Evolutionary conservation across 805 yeast species (phyloP).

Genomic region (Pichia insulana): DNA sequence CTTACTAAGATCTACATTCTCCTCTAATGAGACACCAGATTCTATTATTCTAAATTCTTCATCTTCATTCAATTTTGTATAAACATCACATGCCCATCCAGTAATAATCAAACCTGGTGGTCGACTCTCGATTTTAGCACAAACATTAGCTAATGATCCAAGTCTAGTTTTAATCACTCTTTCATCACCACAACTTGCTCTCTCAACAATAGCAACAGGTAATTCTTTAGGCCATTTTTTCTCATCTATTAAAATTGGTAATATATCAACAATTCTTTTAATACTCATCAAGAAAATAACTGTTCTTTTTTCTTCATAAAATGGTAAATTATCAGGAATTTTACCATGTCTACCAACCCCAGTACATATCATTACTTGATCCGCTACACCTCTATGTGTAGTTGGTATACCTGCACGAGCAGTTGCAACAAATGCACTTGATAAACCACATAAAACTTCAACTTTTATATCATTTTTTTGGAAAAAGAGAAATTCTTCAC

Average conservation of each 20-base stretch:
- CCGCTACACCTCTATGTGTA: constrained; percentile 86
- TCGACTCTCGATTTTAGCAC: constrained; percentile 69
- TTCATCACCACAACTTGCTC: constrained; percentile 93
- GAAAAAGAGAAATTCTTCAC: constrained; percentile 79
- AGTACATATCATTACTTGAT: constrained; percentile 86
- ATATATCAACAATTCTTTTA: constrained; percentile 58
- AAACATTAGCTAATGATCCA: constrained; percentile 58
- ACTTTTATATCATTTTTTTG: constrained; percentile 60
- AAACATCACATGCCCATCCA: constrained; percentile 59
- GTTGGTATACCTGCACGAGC: constrained; percentile 77
- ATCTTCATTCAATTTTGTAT: constrained; percentile 14
- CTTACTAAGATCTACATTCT: constrained; percentile 9
- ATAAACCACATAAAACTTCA: constrained; percentile 74
- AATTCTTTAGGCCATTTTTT: constrained; percentile 59
- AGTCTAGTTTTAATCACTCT: constrained; percentile 70
- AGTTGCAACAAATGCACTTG: constrained; percentile 86
- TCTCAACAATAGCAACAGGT: constrained; percentile 81
- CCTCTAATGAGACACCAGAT: constrained; percentile 6
- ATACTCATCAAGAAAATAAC: constrained; percentile 85
- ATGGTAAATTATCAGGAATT: constrained; percentile 62
- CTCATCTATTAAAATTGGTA: constrained; percentile 33
- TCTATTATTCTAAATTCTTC: constrained; percentile 21
- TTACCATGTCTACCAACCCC: constrained; percentile 90
- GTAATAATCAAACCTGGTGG: constrained; percentile 89
- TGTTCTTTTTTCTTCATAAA: constrained; percentile 62